Evolutionary conservation across 768 basidiomycete genomes (phyloP), one percentile per base, ranked within the genome.

Genomic region (Tricholoma furcatifolium): DNA sequence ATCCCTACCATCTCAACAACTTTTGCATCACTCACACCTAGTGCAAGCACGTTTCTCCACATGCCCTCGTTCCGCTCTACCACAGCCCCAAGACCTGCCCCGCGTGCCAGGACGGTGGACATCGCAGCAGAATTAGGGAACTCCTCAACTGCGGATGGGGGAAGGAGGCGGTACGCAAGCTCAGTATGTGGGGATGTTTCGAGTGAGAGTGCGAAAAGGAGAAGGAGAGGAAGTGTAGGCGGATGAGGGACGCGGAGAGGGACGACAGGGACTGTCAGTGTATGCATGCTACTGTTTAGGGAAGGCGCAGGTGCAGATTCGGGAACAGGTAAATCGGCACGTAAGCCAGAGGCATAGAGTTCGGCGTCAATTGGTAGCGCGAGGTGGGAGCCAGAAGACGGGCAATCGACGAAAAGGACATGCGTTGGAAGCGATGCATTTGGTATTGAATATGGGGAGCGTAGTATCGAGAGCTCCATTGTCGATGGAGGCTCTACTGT

Each of bases 51-150:
- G 51, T 88, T 88, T 60, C 76, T 77, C 84, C 86, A 85, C 45
- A 87, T 64, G n/a, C 86, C 85, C 40, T 81, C 78, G 61, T 82
- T 85, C 51, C 68, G 68, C 31, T 57, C 56, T 55, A 70, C 64
- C 18, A 69, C 59, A 17, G 67, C 61, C 34, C 76, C 67, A 46
- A 76, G 74, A 74, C 71, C 47, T 68, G 72, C 10, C 55, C 43
- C 54, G 4, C 63, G 67, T 36, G 76, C 72, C 66, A 86, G 75
- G 38, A 74, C 67, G 20, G 71, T 65, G 1, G 83, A 71, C 85
- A 87, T 87, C 9, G 74, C 73, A 2, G 80, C 72, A 18, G 78
- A 71, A 43, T 84, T 77, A 3, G 85, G 85, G 62, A 84, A 87
- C 65, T 87, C 85, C 52, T 72, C 79, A 17, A 80, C 72, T n/a